phyloP scores from a whole-genome alignment of 2,329 filamentous ascomycete species.

The Gaeumannomyces tritici region DNA sequence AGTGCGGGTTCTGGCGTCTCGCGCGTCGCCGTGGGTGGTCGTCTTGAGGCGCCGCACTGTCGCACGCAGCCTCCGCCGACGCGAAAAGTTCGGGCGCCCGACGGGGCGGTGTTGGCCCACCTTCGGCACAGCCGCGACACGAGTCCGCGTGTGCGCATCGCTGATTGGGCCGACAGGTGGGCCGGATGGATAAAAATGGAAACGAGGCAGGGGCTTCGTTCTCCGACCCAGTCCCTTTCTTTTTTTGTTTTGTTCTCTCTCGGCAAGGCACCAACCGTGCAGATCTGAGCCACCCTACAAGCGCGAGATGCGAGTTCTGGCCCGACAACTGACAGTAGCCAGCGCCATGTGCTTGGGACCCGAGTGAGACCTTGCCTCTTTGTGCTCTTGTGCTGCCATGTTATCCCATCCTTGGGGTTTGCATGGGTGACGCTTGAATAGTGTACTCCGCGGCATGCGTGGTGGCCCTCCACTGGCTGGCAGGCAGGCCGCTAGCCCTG shows the following conservation, averaged over 20 bases:
- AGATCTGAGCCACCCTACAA: neutral
- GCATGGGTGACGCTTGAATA: neutral
- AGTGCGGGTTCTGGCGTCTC: neutral
- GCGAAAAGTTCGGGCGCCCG: no score
- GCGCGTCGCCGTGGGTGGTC: neutral
- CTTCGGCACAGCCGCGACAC: no score
- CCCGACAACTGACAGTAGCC: neutral
- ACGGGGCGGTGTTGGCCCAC: neutral
- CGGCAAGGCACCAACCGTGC: neutral
- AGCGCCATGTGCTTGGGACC: neutral
- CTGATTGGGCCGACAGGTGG: no score
- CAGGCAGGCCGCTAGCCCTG: no score
- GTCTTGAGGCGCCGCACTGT: neutral
- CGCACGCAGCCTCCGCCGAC: neutral
- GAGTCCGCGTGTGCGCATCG: no score
- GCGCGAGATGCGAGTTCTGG: neutral
- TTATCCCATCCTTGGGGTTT: neutral
- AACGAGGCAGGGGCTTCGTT: neutral
- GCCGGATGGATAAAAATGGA: no score
- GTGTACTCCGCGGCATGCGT: neutral
- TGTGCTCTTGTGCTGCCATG: no score
- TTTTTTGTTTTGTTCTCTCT: neutral
- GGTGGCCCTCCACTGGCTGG: neutral
- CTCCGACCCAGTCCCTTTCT: no score
- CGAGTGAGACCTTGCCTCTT: no score